phyloP scores from a whole-genome alignment of 2,329 filamentous ascomycete species.

The Shiraia sp. region DNA sequence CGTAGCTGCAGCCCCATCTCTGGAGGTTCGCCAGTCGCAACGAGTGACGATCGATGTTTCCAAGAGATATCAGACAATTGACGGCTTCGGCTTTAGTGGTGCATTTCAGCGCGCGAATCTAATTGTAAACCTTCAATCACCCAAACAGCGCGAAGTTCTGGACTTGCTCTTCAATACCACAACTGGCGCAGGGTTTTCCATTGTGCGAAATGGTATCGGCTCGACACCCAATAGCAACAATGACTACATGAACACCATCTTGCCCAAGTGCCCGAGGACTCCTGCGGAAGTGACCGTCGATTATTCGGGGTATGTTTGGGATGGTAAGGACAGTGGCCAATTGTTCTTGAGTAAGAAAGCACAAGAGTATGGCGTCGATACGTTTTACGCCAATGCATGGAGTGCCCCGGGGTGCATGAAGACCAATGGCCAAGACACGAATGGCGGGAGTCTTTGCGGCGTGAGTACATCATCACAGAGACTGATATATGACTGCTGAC shows the following conservation, averaged over 20 bases:
- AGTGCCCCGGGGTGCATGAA: slow-evolving; percentile 58
- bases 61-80: slow-evolving; percentile 52
- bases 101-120: slow-evolving; percentile 54
- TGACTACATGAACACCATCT: slow-evolving; percentile 42
- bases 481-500: neutral
- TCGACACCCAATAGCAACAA: slow-evolving; percentile 47
- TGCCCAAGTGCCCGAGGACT: slow-evolving; percentile 27
- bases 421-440: slow-evolving; percentile 50
- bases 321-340: slow-evolving; percentile 48
- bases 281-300: slow-evolving; percentile 15
- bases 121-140: slow-evolving; percentile 47
- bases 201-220: slow-evolving; percentile 53
- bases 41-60: slow-evolving; percentile 47
- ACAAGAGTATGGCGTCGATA: slow-evolving; percentile 48
- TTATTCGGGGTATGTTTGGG: slow-evolving; percentile 26
- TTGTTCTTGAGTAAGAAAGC: slow-evolving; percentile 58
- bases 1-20: slow-evolving; percentile 12
- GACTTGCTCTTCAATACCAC: slow-evolving; percentile 53
- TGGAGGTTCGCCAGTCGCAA: slow-evolving; percentile 21
- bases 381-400: slow-evolving; percentile 56
- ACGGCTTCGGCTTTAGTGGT: slow-evolving; percentile 52
- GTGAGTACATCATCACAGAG: slow-evolving; percentile 36
- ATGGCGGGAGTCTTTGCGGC: slow-evolving; percentile 53
- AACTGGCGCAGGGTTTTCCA: slow-evolving; percentile 50
- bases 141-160: slow-evolving; percentile 48